These are phyloP conservation scores for Paraphaeosphaeria minitans DNA, from an alignment of 2,329 filamentous ascomycete genomes.

Conservation along the genomic window DNA sequence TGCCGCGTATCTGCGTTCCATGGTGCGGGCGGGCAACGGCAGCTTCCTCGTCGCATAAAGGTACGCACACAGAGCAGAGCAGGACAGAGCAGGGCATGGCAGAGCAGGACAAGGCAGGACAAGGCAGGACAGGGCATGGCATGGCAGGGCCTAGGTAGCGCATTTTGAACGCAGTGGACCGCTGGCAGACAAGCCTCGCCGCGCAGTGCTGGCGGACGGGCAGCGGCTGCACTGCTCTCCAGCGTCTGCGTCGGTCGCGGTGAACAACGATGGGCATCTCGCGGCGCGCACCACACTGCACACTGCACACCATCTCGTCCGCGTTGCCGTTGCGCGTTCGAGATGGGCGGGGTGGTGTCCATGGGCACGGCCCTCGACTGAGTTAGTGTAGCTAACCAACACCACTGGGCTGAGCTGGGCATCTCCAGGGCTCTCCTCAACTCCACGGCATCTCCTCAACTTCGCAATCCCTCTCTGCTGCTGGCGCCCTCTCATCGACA, in stretches of 20 bases:
- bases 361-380: too few relatives aligned
- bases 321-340: too few relatives aligned
- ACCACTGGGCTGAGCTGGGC: background rate
- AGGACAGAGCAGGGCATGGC: too few relatives aligned
- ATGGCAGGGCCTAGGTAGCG: too few relatives aligned
- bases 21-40: slow-evolving; percentile 5
- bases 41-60: background rate
- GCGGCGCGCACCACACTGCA: slow-evolving; percentile 6
- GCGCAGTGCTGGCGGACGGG: background rate
- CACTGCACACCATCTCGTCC: background rate
- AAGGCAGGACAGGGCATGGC: too few relatives aligned
- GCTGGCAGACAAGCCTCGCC: slow-evolving; percentile 3
- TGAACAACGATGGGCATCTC: background rate
- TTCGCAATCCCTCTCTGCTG: background rate
- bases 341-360: background rate
- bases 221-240: slow-evolving; percentile 1
- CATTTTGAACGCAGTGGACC: background rate
- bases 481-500: background rate
- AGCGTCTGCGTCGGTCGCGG: background rate
- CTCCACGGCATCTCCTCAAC: background rate
- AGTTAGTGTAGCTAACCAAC: background rate
- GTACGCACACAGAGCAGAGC: background rate
- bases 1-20: slow-evolving; percentile 7
- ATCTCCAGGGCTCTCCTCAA: background rate
- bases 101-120: too few relatives aligned